Conservation (phyloP, 805 yeast genomes). For the Zygosaccharomyces gambellarensis region DNA sequence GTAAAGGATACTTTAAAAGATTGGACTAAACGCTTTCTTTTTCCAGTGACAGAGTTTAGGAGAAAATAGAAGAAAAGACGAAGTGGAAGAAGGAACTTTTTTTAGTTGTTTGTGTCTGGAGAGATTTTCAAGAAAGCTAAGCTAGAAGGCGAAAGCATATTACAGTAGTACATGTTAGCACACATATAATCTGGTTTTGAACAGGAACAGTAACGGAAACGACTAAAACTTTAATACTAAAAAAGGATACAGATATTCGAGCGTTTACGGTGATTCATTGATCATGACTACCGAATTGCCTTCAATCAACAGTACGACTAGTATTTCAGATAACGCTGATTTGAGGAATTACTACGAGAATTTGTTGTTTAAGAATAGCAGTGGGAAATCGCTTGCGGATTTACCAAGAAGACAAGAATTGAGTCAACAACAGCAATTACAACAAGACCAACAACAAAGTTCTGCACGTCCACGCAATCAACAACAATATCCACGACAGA, state of each 20-base stretch:
- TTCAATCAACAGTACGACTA: slow-evolving; percentile 32
- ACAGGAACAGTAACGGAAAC: neutral
- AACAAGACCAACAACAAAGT: neutral
- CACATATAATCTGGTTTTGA: slow-evolving; percentile 2
- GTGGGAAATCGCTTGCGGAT: slow-evolving; percentile 34
- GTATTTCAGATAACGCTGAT: slow-evolving; percentile 33
- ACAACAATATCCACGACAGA: neutral
- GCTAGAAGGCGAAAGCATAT: neutral
- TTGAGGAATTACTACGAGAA: slow-evolving; percentile 34
- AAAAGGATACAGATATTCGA: neutral
- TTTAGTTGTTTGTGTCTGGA: neutral
- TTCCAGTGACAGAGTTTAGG: too few species aligned
- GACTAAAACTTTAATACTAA: neutral
- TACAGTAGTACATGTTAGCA: slow-evolving; percentile 2
- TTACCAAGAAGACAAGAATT: slow-evolving; percentile 22
- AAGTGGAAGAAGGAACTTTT: neutral
- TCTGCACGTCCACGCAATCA: neutral
- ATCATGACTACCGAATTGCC: slow-evolving; percentile 26
- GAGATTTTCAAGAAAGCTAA: neutral
- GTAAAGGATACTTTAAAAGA: neutral
- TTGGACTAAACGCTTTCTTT: too few species aligned
- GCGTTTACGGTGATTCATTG: neutral
- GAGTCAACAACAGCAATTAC: slow-evolving; percentile 13
- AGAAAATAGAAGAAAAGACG: too few species aligned
- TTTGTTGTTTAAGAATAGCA: slow-evolving; percentile 29